Evolutionary conservation across 106 monocot species (phyloP), one percentile per base, ranked within the genome.

Genomic region (Dendrobium officinale): DNA sequence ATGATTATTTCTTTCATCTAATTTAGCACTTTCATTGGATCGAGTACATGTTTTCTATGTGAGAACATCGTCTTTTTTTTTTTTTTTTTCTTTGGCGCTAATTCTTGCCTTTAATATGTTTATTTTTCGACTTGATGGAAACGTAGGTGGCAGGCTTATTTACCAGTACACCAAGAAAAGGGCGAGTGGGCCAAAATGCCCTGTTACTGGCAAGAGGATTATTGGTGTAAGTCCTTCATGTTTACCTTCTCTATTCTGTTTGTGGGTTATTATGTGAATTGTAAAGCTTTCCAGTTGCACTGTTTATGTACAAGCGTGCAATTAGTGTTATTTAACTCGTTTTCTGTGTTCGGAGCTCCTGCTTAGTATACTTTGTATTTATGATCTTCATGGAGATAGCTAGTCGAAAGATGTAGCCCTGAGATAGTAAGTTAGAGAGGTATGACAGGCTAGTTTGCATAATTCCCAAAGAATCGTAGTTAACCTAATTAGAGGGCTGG

Each of bases 131-230:
- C 2, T 70, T 9, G 33, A 70, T 74, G 49, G 31, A 96, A 51
- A 51, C 51, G 51, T 13, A 51, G 96, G 96, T 87, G 93, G 96
- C 70, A 96, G 77, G 75, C 89, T 93, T 49, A 90, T 91, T n/a
- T 96, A 93, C 77, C 96, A 93, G 88, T 83, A 88, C 82, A 86
- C 96, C 2, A 91, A 96, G 81, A 96, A 96, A 86, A 83, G 96
- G 67, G 96, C 96, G 45, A 96, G 88, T 56, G 93, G 93, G 0
- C 96, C 96, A 0, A 96, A 91, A 84, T 96, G 96, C 79, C 96
- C 93, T 0, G 96, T 96, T 7, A 93, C 96, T 45, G 96, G 93
- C 24, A 96, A 96, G 87, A 89, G 90, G 77, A 96, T 96, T 79
- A 93, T 93, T 85, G 96, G 96, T 73, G 93, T 96, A 85, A 49